These are phyloP conservation scores for Verticillium klebahnii DNA, from an alignment of 2,329 filamentous ascomycete genomes.

Conservation along the genomic window DNA sequence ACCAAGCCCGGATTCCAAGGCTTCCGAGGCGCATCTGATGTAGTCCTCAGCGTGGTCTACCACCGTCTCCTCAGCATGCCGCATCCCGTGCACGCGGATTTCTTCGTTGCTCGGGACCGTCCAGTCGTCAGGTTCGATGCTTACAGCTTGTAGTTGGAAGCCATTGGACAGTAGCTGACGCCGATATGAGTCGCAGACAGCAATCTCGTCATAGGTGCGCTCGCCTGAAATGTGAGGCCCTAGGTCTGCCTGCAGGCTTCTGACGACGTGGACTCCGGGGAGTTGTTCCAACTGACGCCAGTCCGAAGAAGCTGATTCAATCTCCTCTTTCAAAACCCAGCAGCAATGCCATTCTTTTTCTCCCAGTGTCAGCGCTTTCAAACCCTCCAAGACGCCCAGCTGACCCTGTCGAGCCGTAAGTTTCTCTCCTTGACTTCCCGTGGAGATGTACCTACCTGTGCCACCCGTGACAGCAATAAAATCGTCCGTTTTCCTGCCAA, in stretches of 20 bases:
- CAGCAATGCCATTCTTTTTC: not conserved
- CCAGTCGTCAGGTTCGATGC: not conserved
- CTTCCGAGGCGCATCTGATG: not conserved
- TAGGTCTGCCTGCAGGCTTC: not conserved
- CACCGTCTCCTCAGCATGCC: not conserved
- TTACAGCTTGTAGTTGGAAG: not conserved
- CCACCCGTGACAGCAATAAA: not conserved
- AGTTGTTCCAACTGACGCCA: not conserved
- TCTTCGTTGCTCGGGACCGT: not conserved
- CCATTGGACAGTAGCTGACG: not conserved
- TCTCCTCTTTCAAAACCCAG: not conserved
- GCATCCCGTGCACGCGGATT: not conserved
- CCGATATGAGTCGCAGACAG: not conserved
- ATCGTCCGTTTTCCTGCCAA: too few relatives aligned
- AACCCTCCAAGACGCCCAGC: not conserved
- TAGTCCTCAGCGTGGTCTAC: not conserved
- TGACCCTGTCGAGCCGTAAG: too few relatives aligned
- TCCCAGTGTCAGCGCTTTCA: not conserved
- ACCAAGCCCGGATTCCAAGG: not conserved
- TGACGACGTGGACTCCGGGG: not conserved
- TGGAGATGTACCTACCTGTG: not conserved
- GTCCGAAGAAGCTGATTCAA: not conserved
- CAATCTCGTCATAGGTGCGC: not conserved
- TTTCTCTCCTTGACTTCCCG: not conserved
- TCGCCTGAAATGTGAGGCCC: not conserved